Base-by-base conservation (phyloP, 306 rosid genomes). In the Quillaja saponaria region DNA sequence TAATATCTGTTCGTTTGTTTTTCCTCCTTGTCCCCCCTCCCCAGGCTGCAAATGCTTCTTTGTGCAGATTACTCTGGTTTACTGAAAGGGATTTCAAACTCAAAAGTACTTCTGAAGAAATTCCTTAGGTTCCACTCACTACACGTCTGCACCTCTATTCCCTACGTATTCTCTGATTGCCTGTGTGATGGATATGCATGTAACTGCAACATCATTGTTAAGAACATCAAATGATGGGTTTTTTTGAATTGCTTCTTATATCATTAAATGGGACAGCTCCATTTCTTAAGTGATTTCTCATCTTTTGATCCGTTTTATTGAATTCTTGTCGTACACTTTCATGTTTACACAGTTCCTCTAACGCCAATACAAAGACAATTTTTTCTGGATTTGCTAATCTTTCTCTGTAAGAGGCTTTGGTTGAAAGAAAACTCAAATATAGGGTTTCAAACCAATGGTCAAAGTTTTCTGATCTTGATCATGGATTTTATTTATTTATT, bases 21-120 rank as follows among this genome's bases (percentile, higher is more conserved):
- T 25, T 28, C 40, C 20, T 38, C 48, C 47, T 16, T 10, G 5
- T 4, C 41, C 44, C 12, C 16, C 53, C 2, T 33, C 44, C 12
- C 16, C 53, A 34, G 38, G 20, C 67, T 64, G 34, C 67, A 49
- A 55, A 48, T 63, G 47, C 35, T 20, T 58, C 64, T 47, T 41
- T 42, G 34, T 57, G 70, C 48, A 63, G 48, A 69, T 44, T 64
- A 63, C 58, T 42, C 56, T 34, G 16, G 39, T 57, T 50, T 53
- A 12, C 21, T 44, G 44, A 25, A 64, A 28, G 13, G 25, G 47
- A 50, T 68, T 57, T 7, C 34, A 41, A 57, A 20, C 45, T 37
- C 31, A 55, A 63, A 4, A 17, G 48, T 40, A 39, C n/a, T 62
- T 38, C 58, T 13, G 33, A 55, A 19, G 4, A 68, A 10, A 69